A percentile compares a stretch with the other conserved stretches of the same genome.
Conservation (phyloP, 495 filamentous ascomycete species). For the Talaromyces nanjingensis region DNA sequence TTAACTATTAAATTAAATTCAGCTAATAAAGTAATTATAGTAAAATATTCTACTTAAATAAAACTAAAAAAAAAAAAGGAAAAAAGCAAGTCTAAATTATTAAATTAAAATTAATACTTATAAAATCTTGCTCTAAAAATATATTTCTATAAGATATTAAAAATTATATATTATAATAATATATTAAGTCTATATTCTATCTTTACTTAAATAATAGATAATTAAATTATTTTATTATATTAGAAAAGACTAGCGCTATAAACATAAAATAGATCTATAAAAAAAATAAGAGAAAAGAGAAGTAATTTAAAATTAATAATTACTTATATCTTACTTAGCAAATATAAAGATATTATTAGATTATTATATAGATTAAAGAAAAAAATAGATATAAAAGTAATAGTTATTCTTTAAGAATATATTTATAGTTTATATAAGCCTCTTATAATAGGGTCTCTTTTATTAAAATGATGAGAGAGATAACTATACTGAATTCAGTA, state of each 20-base stretch:
- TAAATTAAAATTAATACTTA: neutral
- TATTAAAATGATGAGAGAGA: neutral
- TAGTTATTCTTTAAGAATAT: neutral
- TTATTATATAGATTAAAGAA: neutral
- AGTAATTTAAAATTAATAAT: neutral
- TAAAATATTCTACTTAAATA: neutral
- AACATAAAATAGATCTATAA: neutral
- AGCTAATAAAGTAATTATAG: neutral
- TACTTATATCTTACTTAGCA: neutral
- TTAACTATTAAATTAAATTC: neutral
- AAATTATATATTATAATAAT: neutral
- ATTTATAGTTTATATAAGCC: neutral
- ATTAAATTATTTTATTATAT: neutral
- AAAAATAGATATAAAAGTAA: neutral
- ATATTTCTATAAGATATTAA: neutral
- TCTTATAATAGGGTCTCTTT: neutral
- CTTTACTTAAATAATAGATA: neutral
- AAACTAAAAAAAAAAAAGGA: neutral
- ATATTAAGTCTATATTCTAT: neutral
- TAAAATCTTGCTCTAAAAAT: neutral
- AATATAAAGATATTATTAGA: neutral
- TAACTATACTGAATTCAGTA: neutral
- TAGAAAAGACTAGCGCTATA: neutral
- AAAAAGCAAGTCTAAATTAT: neutral
- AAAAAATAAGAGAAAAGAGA: neutral